These are phyloP conservation scores for Hymenoscyphus linearis DNA, from an alignment of 2,329 filamentous ascomycete genomes.

Conservation along the genomic window DNA sequence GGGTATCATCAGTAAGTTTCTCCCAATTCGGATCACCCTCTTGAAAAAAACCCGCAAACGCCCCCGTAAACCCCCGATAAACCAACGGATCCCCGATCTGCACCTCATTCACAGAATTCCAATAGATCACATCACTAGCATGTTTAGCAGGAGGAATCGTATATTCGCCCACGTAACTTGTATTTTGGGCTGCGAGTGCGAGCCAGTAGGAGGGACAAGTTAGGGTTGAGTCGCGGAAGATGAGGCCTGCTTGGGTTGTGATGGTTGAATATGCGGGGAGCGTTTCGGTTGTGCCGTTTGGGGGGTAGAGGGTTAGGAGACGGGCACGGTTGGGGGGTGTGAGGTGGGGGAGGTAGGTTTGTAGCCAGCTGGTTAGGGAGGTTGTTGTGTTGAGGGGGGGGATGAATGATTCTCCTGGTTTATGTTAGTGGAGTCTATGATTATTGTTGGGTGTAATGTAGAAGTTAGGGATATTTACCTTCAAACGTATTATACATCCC, in stretches of 20 bases:
- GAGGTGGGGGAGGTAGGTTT: conserved; percentile 48
- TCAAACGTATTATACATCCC: conserved; percentile 59
- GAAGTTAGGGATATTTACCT: conserved; percentile 1
- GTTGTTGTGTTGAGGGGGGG: conserved; percentile 35
- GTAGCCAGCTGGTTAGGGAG: conserved; percentile 43
- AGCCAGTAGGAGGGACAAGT: conserved; percentile 57
- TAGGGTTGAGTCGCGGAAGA: conserved; percentile 54
- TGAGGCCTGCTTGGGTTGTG: conserved; percentile 47
- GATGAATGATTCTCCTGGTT: conserved; percentile 47
- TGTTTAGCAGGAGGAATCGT: conserved; percentile 54
- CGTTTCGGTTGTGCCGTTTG: conserved; percentile 39
- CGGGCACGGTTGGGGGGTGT: conserved; percentile 34
- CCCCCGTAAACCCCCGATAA: conserved; percentile 53
- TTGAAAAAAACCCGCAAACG: conserved; percentile 55
- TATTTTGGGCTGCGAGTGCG: conserved; percentile 35
- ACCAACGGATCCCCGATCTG: conserved; percentile 50
- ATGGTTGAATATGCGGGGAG: conserved; percentile 44
- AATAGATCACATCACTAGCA: conserved; percentile 51
- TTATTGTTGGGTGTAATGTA: neutral
- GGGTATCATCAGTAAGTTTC: conserved; percentile 44
- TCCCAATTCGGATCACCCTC: conserved; percentile 53
- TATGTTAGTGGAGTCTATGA: no score
- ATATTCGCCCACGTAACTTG: conserved; percentile 54
- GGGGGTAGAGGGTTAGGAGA: conserved; percentile 44
- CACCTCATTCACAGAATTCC: conserved; percentile 49